A percentile compares a stretch with the other conserved stretches of the same genome.
Evolutionary conservation across 805 yeast genomes (phyloP).

Genomic region (Lipomyces starkeyi): DNA sequence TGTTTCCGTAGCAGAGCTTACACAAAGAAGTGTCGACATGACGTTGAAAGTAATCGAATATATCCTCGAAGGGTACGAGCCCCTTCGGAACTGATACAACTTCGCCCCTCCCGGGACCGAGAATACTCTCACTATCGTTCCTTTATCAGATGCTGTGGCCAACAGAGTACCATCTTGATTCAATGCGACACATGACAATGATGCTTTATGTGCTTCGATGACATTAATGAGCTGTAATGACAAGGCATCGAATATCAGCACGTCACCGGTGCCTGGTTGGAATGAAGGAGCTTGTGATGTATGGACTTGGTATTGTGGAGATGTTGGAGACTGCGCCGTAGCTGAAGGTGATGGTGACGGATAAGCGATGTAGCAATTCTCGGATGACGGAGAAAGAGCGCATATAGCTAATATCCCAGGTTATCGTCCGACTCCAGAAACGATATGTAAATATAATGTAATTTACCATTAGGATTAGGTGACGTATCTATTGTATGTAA

Average conservation of each 20-base stretch:
- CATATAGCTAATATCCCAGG: constrained; percentile 44
- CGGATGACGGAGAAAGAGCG: constrained; percentile 49
- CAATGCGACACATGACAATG: constrained; percentile 68
- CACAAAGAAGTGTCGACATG: constrained; percentile 74
- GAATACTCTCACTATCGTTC: constrained; percentile 87
- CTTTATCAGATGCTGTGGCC: constrained; percentile 89
- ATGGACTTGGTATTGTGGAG: constrained; percentile 26
- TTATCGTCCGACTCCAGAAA: not conserved
- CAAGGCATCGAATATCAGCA: constrained; percentile 78
- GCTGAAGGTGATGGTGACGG: constrained; percentile 54
- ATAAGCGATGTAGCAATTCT: constrained; percentile 59
- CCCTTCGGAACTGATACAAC: constrained; percentile 78
- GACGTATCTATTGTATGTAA: constrained; percentile 69
- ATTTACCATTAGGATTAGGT: constrained; percentile 50
- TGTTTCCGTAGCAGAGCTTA: constrained; percentile 87
- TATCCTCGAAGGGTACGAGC: constrained; percentile 82
- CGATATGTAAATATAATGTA: not conserved
- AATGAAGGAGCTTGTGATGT: constrained; percentile 22
- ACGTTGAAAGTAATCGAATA: constrained; percentile 76
- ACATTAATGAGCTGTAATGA: constrained; percentile 77
- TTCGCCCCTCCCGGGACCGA: constrained; percentile 60
- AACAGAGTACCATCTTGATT: constrained; percentile 77
- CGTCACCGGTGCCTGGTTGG: constrained; percentile 57
- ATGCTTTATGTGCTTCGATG: constrained; percentile 84
- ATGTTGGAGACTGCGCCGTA: constrained; percentile 33